A percentile compares a stretch with the other conserved stretches of the same genome.
phyloP scores from a whole-genome alignment of 306 rosid species.

The Lathyrus oleraceus region DNA sequence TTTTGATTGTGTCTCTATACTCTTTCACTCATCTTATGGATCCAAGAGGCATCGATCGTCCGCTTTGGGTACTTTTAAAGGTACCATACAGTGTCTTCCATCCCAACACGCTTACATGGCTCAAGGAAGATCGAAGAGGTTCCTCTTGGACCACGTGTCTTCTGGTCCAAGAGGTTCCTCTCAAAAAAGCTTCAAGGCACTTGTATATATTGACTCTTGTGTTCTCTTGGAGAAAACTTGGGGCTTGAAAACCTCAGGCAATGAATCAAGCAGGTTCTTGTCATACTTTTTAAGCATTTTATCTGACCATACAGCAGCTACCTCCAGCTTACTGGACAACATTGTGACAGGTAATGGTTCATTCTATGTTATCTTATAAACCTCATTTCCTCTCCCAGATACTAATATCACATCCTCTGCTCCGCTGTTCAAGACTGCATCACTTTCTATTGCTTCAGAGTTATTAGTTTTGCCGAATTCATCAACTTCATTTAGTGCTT shows the following conservation, averaged over 20 bases:
- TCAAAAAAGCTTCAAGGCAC: slow-evolving; percentile 85
- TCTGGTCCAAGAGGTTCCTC: slow-evolving; percentile 88
- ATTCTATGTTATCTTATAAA: slow-evolving; percentile 44
- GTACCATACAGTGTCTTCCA: too few relatives aligned
- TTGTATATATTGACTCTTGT: slow-evolving; percentile 67
- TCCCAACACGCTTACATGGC: too few relatives aligned
- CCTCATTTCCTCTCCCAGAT: slow-evolving; percentile 1
- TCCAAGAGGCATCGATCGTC: too few relatives aligned
- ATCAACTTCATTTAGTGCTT: slow-evolving; percentile 49
- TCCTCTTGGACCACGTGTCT: slow-evolving; percentile 96
- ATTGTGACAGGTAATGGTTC: slow-evolving; percentile 40
- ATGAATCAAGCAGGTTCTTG: slow-evolving; percentile 40
- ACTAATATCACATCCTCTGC: slow-evolving; percentile 38
- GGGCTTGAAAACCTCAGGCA: slow-evolving; percentile 65
- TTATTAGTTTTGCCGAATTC: slow-evolving; percentile 47
- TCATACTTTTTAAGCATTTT: slow-evolving; percentile 58
- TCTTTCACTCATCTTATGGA: too few relatives aligned
- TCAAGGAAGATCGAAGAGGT: too few relatives aligned
- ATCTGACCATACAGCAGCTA: slow-evolving; percentile 61
- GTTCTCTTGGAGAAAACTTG: slow-evolving; percentile 35
- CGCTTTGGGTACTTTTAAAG: too few relatives aligned
- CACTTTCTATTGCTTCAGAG: slow-evolving; percentile 47
- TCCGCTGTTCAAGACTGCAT: slow-evolving; percentile 45
- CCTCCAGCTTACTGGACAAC: slow-evolving; percentile 35
- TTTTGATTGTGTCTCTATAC: too few relatives aligned